Evolutionary conservation across 192 early-diverging fungal genomes (phyloP).

Genomic region (Backusella liffmaniae): DNA sequence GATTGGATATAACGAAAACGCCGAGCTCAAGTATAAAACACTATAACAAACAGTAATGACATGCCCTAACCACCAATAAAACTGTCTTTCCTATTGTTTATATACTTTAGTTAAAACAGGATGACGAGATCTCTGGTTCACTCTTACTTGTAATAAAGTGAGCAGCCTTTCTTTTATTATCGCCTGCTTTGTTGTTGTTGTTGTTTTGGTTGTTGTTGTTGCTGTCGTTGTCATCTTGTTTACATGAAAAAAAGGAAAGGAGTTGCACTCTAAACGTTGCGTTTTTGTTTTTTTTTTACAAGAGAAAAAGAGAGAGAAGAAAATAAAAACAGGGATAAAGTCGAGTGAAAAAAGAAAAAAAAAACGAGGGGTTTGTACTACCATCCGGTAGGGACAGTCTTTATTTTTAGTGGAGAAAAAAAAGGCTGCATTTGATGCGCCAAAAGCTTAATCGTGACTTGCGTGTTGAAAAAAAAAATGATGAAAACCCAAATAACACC

Average conservation of each 20-base stretch:
- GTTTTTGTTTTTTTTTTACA: background rate
- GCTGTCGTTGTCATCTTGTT: background rate
- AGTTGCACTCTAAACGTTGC: background rate
- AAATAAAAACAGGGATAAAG: background rate
- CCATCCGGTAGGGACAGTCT: background rate
- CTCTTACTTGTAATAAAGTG: background rate
- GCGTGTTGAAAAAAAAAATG: background rate
- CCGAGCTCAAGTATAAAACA: constrained; percentile 40
- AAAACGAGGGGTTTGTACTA: background rate
- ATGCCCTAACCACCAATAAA: constrained; percentile 55
- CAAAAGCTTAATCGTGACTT: background rate
- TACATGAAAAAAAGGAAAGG: constrained; percentile 8
- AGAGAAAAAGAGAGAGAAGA: background rate
- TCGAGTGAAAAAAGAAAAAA: background rate
- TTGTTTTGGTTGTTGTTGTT: background rate
- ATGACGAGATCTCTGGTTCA: background rate
- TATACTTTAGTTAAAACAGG: no score
- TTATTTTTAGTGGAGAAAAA: background rate
- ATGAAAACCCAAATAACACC: background rate
- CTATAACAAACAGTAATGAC: constrained; percentile 36
- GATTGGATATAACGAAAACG: constrained; percentile 37
- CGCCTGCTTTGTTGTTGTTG: background rate
- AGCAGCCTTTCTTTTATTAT: background rate
- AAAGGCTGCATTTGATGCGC: background rate
- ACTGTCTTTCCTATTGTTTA: constrained; percentile 42